phyloP scores from a whole-genome alignment of 2,329 filamentous ascomycete genomes.

The Colletotrichum scovillei region DNA sequence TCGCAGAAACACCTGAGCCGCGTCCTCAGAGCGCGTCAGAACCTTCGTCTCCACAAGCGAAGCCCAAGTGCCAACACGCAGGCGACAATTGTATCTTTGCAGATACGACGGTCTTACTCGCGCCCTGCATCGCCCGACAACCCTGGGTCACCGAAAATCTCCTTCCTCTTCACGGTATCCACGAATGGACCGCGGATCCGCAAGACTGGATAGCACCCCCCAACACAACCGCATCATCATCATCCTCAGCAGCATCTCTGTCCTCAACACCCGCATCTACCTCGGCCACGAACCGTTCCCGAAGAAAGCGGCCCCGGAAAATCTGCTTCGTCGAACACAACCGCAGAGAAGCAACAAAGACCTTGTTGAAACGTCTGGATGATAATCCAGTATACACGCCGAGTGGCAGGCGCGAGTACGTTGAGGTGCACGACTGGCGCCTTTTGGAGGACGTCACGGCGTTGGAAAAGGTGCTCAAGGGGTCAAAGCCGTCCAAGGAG shows the following conservation, averaged over 20 bases:
- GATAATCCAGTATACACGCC: constrained; percentile 41
- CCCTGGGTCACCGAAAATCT: constrained; percentile 51
- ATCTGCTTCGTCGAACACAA: constrained; percentile 52
- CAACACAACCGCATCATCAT: background rate
- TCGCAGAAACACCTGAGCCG: background rate
- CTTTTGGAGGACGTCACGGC: constrained; percentile 54
- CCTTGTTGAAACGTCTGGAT: constrained; percentile 48
- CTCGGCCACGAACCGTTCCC: background rate
- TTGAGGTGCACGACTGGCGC: constrained; percentile 60
- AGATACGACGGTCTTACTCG: constrained; percentile 52
- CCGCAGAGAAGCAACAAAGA: constrained; percentile 42
- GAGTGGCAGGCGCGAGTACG: constrained; percentile 47
- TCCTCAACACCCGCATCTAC: background rate
- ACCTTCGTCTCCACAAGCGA: background rate
- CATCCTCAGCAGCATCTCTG: no score
- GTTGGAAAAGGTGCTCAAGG: constrained; percentile 46
- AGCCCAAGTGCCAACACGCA: constrained; percentile 38
- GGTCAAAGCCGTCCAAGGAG: background rate
- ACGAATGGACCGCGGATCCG: constrained; percentile 46
- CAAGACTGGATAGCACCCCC: constrained; percentile 45
- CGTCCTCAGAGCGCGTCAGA: background rate
- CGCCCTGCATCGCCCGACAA: constrained; percentile 52
- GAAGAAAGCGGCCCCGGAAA: constrained; percentile 16
- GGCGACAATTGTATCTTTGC: constrained; percentile 51
- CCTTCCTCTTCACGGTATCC: constrained; percentile 55